Conservation (phyloP, 441 rosid genomes). For the Gossypium schwendimanii region DNA sequence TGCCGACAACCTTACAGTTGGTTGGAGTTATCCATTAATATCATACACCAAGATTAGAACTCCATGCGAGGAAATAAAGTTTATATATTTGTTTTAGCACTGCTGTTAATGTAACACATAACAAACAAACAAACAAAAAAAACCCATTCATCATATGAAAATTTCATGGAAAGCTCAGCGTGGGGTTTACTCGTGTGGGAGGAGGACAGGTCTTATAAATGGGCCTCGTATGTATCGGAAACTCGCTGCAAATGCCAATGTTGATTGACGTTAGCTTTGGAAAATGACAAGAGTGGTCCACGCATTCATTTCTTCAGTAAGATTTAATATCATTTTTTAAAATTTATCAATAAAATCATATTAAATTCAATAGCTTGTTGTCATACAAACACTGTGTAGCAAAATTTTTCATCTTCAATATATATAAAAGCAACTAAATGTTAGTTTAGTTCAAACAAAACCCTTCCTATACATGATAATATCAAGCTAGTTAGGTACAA, state of each 20-base stretch:
- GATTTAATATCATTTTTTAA: no score
- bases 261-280: background rate
- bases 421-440: slow-evolving; percentile 3
- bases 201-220: background rate
- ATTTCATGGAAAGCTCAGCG: no score
- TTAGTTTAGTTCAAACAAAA: slow-evolving; percentile 17
- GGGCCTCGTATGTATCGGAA: background rate
- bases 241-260: background rate
- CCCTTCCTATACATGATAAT: slow-evolving; percentile 27
- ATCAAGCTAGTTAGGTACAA: slow-evolving; percentile 21
- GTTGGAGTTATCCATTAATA: no score
- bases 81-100: background rate
- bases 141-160: no score
- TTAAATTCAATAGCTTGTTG: no score
- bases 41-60: no score
- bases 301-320: background rate
- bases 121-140: no score
- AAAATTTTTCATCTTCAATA: background rate
- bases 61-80: no score
- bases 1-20: no score
- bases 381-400: no score
- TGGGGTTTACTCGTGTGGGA: background rate
- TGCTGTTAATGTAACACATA: background rate
- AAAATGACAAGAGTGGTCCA: background rate
- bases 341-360: no score